These are phyloP conservation scores for Penicillium sp. DNA, from an alignment of 2,329 filamentous ascomycete genomes.

Conservation along the genomic window DNA sequence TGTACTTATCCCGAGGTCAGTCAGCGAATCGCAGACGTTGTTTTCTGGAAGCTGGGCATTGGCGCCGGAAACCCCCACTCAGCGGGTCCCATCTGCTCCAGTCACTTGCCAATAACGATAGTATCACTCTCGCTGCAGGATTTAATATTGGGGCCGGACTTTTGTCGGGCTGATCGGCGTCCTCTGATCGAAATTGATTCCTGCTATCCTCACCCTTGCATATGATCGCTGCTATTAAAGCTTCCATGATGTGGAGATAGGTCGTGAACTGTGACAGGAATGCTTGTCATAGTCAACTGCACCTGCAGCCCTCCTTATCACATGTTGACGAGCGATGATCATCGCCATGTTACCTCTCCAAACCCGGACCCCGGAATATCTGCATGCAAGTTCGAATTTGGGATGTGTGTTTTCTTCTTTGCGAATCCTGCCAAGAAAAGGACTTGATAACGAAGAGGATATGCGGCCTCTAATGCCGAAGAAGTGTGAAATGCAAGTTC, in stretches of 20 bases:
- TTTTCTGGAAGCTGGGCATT: not conserved
- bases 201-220: conserved; percentile 19
- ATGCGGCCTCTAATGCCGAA: not conserved
- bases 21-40: not conserved
- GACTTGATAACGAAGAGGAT: not conserved
- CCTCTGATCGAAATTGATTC: not conserved
- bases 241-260: conserved; percentile 8
- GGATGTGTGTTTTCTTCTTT: not conserved
- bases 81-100: not conserved
- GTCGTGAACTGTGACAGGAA: conserved; percentile 7
- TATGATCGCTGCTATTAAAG: conserved; percentile 16
- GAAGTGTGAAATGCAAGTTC: not conserved
- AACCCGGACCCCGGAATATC: not conserved
- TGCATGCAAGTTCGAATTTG: not conserved
- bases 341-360: not conserved
- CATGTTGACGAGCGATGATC: conserved; percentile 3
- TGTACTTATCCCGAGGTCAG: not conserved
- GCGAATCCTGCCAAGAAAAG: not conserved
- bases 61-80: not conserved
- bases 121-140: not conserved
- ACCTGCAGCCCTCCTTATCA: conserved; percentile 13
- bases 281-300: conserved; percentile 21
- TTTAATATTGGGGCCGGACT: not conserved
- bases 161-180: not conserved
- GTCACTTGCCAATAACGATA: not conserved